These are phyloP conservation scores for Podaxis sp. DNA, from an alignment of 768 basidiomycete species.

Conservation along the genomic window DNA sequence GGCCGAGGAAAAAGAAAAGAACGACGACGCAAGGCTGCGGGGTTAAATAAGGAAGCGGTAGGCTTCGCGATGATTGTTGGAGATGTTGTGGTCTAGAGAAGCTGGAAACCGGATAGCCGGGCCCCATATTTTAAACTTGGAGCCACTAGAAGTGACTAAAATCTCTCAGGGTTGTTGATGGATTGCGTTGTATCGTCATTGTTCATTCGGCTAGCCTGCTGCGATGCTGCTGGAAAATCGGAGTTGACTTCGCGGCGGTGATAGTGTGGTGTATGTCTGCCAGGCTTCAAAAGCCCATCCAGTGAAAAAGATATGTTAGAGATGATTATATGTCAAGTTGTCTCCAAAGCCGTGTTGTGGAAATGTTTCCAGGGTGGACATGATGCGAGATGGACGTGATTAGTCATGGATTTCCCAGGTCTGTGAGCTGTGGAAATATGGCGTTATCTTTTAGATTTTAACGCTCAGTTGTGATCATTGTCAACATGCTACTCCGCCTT, in stretches of 20 bases:
- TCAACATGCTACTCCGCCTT: background rate
- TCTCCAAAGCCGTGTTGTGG: background rate
- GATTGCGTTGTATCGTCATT: background rate
- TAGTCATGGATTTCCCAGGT: constrained; percentile 4
- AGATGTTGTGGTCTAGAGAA: constrained; percentile 10
- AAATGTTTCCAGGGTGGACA: background rate
- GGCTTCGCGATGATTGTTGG: background rate
- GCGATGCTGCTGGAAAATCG: background rate
- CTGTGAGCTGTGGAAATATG: background rate
- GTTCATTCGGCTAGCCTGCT: background rate
- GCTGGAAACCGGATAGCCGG: constrained; percentile 9
- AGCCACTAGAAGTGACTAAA: constrained; percentile 8
- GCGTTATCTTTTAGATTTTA: background rate
- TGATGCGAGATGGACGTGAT: background rate
- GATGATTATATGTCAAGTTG: background rate
- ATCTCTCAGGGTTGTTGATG: constrained; percentile 10
- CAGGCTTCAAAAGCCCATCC: background rate
- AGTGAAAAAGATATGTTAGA: background rate
- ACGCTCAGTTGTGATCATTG: background rate
- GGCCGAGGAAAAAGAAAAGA: constrained; percentile 2
- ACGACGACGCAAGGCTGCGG: constrained; percentile 6
- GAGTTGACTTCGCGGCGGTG: background rate
- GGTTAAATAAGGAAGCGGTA: constrained; percentile 10
- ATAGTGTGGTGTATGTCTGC: background rate
- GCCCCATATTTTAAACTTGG: background rate